A percentile compares a stretch with the other conserved stretches of the same genome.
phyloP scores from a whole-genome alignment of 805 yeast species.

The Wickerhamiella parazyma region DNA sequence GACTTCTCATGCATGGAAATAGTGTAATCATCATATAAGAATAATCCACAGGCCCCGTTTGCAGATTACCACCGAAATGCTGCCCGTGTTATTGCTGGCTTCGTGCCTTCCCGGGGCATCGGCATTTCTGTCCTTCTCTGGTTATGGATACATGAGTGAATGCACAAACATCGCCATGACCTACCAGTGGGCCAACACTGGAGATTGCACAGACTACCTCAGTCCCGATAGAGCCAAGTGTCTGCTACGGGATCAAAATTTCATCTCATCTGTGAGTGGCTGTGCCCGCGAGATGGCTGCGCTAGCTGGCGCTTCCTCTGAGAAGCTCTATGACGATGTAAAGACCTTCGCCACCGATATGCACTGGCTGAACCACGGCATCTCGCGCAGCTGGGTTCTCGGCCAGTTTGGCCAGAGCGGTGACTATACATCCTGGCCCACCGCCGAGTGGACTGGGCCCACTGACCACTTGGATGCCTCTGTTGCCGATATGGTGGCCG shows the following conservation, averaged over 20 bases:
- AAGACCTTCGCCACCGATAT: neutral
- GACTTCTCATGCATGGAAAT: neutral
- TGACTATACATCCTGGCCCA: neutral
- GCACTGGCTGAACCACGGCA: neutral
- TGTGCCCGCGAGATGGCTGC: neutral
- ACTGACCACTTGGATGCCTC: neutral
- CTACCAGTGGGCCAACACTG: neutral
- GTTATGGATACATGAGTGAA: neutral
- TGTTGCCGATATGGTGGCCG: neutral
- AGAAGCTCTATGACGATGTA: neutral
- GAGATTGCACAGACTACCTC: neutral
- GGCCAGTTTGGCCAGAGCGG: neutral
- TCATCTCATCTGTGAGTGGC: neutral
- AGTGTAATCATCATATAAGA: neutral
- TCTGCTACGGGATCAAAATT: neutral
- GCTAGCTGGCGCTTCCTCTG: neutral
- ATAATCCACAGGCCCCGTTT: neutral
- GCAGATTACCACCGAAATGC: conserved; percentile 1
- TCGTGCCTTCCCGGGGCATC: neutral
- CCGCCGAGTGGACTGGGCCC: neutral
- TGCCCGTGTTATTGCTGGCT: neutral
- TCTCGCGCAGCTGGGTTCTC: neutral
- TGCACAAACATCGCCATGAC: conserved; percentile 3
- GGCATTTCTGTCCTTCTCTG: neutral
- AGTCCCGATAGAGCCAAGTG: conserved; percentile 7